Evolutionary conservation across 2,329 filamentous ascomycete species (phyloP).

Genomic region (Arthroderma sp.): DNA sequence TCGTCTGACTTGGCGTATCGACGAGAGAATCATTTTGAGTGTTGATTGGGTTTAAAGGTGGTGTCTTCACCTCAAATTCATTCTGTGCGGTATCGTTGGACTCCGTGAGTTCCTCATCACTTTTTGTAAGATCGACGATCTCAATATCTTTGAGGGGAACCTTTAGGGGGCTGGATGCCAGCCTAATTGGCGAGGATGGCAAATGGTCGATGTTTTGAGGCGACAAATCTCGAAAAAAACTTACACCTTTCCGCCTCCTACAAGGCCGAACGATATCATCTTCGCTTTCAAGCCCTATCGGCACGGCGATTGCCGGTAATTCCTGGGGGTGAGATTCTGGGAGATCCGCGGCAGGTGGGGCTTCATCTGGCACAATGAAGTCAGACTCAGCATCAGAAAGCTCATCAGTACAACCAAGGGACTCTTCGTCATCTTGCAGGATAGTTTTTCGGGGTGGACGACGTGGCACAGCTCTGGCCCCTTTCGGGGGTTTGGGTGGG

Average conservation of each 20-base stretch:
- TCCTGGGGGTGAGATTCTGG: background rate
- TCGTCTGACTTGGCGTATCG: too few species aligned
- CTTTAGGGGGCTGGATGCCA: background rate
- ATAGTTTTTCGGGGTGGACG: slow-evolving; percentile 2
- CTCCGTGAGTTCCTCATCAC: slow-evolving; percentile 2
- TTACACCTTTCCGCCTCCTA: too few species aligned
- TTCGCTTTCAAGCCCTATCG: too few species aligned
- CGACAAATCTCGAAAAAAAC: too few species aligned
- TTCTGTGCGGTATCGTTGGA: slow-evolving; percentile 5
- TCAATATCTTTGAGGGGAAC: slow-evolving; percentile 8
- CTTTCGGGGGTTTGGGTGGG: slow-evolving; percentile 16
- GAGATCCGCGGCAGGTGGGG: background rate
- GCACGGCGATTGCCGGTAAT: too few species aligned
- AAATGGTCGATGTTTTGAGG: too few species aligned
- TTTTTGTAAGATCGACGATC: slow-evolving; percentile 23
- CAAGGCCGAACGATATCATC: too few species aligned
- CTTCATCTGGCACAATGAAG: slow-evolving; percentile 19
- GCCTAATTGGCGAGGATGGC: too few species aligned
- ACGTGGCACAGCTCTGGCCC: background rate
- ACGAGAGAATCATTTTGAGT: background rate
- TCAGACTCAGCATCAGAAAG: slow-evolving; percentile 15
- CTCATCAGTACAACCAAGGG: slow-evolving; percentile 18
- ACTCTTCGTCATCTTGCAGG: slow-evolving; percentile 20
- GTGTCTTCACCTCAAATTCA: slow-evolving; percentile 21
- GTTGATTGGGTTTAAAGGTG: slow-evolving; percentile 21